A percentile compares a stretch with the other conserved stretches of the same genome.
These are phyloP conservation scores for Laburnicola sp. DNA, from an alignment of 2,329 filamentous ascomycete genomes.

Conservation along the genomic window DNA sequence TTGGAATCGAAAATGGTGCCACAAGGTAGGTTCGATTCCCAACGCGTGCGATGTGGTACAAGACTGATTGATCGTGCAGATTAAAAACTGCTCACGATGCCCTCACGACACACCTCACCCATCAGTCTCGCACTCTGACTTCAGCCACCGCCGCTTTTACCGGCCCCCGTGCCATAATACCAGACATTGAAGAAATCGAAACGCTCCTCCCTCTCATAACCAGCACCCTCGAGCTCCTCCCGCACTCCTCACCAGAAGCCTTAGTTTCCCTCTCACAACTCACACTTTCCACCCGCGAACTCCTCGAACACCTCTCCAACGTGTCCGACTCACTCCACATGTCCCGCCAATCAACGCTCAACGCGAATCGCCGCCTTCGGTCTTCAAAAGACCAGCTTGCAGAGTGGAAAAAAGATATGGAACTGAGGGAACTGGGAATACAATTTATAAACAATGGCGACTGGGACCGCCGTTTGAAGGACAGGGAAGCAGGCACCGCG, in stretches of 20 bases:
- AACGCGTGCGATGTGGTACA: neutral
- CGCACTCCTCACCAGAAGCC: conserved; percentile 64
- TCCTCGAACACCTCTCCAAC: conserved; percentile 78
- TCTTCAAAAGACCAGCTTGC: conserved; percentile 82
- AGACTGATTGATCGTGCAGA: conserved; percentile 49
- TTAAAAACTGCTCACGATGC: conserved; percentile 76
- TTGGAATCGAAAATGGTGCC: conserved; percentile 70
- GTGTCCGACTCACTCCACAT: conserved; percentile 92
- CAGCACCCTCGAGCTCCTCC: conserved; percentile 67
- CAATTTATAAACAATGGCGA: conserved; percentile 79
- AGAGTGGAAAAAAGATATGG: conserved; percentile 81
- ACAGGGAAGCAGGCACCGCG: conserved; percentile 78
- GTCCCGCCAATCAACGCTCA: conserved; percentile 83
- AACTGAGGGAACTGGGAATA: conserved; percentile 79
- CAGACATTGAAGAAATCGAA: conserved; percentile 67
- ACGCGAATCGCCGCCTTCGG: conserved; percentile 76
- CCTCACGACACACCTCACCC: conserved; percentile 71
- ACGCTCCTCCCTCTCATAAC: conserved; percentile 69
- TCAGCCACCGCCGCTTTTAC: conserved; percentile 72
- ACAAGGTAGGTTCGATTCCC: conserved; percentile 59
- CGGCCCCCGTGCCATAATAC: conserved; percentile 67
- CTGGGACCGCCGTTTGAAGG: conserved; percentile 76
- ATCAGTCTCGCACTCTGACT: conserved; percentile 76
- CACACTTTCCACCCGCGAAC: conserved; percentile 67
- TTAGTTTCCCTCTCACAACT: conserved; percentile 70